Evolutionary conservation across 208 protist species (phyloP), one percentile per base, ranked within the genome.

Genomic region (Crithidia brevicula): DNA sequence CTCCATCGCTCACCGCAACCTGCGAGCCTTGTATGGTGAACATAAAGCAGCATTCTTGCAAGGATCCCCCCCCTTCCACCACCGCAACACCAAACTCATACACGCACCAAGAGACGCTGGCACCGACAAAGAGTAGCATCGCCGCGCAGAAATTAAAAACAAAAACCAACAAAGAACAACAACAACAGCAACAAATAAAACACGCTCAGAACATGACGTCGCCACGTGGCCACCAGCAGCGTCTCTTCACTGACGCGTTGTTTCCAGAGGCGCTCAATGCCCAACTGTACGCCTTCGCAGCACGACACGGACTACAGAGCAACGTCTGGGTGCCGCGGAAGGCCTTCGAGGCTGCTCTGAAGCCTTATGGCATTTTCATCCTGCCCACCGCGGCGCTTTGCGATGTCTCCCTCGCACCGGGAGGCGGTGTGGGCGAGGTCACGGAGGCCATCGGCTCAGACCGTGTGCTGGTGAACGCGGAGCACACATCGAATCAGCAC

Each of bases 161-260:
- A 31, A 22, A 64, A 31, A 45, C 36, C 52, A 4, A 53, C 38
- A 63, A 23, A 56, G 33, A 59, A 46, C 31, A 27, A 31, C 25
- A 22, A 27, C 4, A 25, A 56, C 45, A n/a, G 27, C 3, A 18
- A 18, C 31, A 15, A n/a, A n/a, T n/a, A n/a, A n/a, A n/a, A n/a
- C n/a, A n/a, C n/a, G n/a, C n/a, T n/a, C n/a, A n/a, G n/a, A n/a
- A 2, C 22, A 50, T 56, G 47, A 34, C 42, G n/a, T 16, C 20
- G 13, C 3, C 16, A 16, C 34, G 34, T 15, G 11, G 54, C 9
- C 69, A 53, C 4, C 74, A 85, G 50, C 85, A 88, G 72, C 80
- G 83, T 22, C 77, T 96, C 8, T 96, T 93, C 47, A 91, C 87
- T 6, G 86, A 85, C 31, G 79, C 83, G 1, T 49, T 92, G 23